phyloP scores from a whole-genome alignment of 208 protist genomes.

The Acanthamoeba lenticulata region DNA sequence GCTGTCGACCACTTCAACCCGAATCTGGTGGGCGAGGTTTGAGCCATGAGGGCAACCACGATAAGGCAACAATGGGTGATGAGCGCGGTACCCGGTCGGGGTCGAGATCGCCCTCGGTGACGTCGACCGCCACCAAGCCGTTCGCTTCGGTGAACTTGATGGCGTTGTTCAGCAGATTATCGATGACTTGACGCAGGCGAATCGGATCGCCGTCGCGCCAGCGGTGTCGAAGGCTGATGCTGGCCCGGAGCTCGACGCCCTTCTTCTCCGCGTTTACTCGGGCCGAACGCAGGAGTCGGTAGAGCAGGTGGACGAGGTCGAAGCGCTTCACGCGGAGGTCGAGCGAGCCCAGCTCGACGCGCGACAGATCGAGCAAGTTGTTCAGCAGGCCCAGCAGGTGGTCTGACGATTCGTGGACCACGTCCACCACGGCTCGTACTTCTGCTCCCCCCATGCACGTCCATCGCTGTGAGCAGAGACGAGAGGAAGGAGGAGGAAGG shows the following conservation, averaged over 20 bases:
- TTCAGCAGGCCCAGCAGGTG: background rate
- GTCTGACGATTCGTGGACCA: background rate
- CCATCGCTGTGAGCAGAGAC: background rate
- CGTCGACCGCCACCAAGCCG: background rate
- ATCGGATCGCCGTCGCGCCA: background rate
- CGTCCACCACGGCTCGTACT: background rate
- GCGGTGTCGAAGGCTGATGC: background rate
- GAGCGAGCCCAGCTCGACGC: background rate
- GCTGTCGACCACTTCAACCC: background rate
- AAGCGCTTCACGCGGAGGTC: background rate
- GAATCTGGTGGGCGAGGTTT: background rate
- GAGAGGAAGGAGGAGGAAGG: background rate
- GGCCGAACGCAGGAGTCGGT: background rate
- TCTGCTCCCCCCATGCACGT: background rate
- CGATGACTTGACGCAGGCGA: constrained; percentile 67
- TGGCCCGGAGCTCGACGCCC: background rate
- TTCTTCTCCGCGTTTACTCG: background rate
- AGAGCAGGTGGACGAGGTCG: background rate
- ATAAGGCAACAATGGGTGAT: background rate
- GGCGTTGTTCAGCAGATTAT: constrained; percentile 67
- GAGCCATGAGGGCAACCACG: background rate
- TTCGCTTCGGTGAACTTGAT: constrained; percentile 70
- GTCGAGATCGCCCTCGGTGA: background rate
- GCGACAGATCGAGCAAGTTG: background rate
- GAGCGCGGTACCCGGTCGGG: background rate